phyloP scores from a whole-genome alignment of 805 yeast species.

The Cyberlindnera bimundalis region DNA sequence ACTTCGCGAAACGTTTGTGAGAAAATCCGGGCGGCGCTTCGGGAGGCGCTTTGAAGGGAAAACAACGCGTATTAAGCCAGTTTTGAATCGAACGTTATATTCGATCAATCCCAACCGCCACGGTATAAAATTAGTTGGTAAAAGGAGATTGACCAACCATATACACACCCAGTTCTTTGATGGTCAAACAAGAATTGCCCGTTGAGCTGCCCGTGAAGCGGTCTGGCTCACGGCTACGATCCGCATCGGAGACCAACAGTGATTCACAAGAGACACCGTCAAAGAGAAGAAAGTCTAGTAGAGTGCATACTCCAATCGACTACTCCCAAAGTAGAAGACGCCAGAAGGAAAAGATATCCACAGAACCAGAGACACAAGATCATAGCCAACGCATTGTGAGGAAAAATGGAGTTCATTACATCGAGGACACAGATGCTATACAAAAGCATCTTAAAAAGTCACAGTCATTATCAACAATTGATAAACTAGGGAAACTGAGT shows the following conservation, averaged over 20 bases:
- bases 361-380: not conserved
- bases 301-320: slow-evolving; percentile 13
- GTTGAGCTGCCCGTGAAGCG: slow-evolving; percentile 7
- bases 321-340: slow-evolving; percentile 7
- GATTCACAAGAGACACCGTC: slow-evolving; percentile 11
- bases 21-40: too few species aligned
- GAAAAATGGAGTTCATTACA: slow-evolving; percentile 9
- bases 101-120: too few species aligned
- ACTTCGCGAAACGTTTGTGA: too few species aligned
- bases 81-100: too few species aligned
- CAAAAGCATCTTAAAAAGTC: slow-evolving; percentile 3
- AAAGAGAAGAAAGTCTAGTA: slow-evolving; percentile 19
- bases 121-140: too few species aligned
- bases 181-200: slow-evolving; percentile 5
- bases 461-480: slow-evolving; percentile 6
- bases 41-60: too few species aligned
- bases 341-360: too few species aligned
- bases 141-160: too few species aligned
- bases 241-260: not conserved
- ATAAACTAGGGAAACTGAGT: slow-evolving; percentile 13
- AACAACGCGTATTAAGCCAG: too few species aligned
- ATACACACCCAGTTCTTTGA: not conserved
- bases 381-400: slow-evolving; percentile 4
- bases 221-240: slow-evolving; percentile 2
- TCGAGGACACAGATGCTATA: slow-evolving; percentile 10